A percentile compares a stretch with the other conserved stretches of the same genome.
These are phyloP conservation scores for Salix dunnii DNA, from an alignment of 345 rosid genomes.

Conservation along the genomic window DNA sequence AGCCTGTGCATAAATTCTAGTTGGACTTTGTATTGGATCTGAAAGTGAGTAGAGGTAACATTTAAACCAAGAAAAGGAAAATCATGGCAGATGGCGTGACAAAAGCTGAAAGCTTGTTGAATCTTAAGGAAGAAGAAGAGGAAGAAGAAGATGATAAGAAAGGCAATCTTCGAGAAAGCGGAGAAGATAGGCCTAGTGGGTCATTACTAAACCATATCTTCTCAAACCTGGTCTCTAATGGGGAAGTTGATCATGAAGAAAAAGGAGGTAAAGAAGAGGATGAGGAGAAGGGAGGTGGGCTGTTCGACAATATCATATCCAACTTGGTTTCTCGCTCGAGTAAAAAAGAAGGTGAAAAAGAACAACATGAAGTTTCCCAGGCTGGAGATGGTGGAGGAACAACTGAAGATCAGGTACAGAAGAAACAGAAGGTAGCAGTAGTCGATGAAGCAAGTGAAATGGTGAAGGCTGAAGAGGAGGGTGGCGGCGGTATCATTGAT, in stretches of 20 bases:
- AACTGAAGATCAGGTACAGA: not conserved
- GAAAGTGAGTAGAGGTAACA: not conserved
- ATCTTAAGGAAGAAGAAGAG: conserved; percentile 18
- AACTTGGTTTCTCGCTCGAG: conserved; percentile 35
- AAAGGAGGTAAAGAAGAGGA: not conserved
- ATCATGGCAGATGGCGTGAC: conserved; percentile 46
- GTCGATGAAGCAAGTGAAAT: conserved; percentile 9
- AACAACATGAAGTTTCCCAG: not conserved
- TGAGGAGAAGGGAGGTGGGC: conserved; percentile 25
- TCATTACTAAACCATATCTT: conserved; percentile 18
- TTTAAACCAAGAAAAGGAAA: not conserved
- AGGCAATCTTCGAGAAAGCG: conserved; percentile 15
- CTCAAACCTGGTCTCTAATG: conserved; percentile 25
- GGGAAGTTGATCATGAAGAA: conserved; percentile 1
- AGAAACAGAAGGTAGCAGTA: not conserved
- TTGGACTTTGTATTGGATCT: not conserved
- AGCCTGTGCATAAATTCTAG: not conserved
- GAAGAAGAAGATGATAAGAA: not conserved
- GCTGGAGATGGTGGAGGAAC: not conserved
- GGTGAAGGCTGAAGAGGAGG: conserved; percentile 11
- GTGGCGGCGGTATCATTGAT: conserved; percentile 40
- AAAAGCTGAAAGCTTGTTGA: conserved; percentile 36
- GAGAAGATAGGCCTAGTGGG: not conserved
- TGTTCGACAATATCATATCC: conserved; percentile 29
- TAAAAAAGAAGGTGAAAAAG: conserved; percentile 18